Base-by-base conservation (phyloP, 345 rosid genomes). In the Raphanus sativus region DNA sequence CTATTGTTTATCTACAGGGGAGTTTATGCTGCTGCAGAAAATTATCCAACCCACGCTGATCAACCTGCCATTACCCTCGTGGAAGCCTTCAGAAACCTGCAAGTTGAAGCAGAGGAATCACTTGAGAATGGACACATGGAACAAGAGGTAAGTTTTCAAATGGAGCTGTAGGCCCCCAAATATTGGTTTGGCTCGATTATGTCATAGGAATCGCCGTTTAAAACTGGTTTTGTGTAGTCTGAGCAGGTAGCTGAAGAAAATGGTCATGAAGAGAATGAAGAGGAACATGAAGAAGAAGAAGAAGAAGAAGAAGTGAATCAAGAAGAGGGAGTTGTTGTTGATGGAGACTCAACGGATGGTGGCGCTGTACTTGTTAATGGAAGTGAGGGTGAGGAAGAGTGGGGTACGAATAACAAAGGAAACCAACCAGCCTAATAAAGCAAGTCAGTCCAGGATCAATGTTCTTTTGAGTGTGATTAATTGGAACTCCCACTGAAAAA, bases 321-420 rank as follows among this genome's bases (percentile, higher is more conserved):
- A 82, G 97, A 89, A 82, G 97, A 89, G 75, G 92, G 86, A 73
- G 21, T 21, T 21, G 87, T 85, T 60, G 88, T 87, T 67, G 98
- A 94, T 84, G 98, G 86, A 73, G 97, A 90, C 73, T 94, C 93
- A 28, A 91, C 88, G 7, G 94, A 94, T 70, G 96, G 93, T 77
- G 91, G 93, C 74, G 94, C 86, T 1, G 94, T 90, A 80, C 94
- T 91, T 65, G 92, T 91, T 80, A 91, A 91, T 69, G 88, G 96
- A 77, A 89, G 84, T 70, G 91, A 90, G 84, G 91, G 83, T 68
- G 91, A 94, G 75, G 97, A 91, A 94, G 89, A 94, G 91, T 94
- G 97, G 96, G 90, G 88, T 91, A 89, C 88, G 89, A 82, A 93
- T 85, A 89, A 90, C 78, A 94, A 93, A 89, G 92, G 84, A 89